Base-by-base conservation (phyloP, 2,329 filamentous ascomycete species). In the Zymoseptoria tritici region DNA sequence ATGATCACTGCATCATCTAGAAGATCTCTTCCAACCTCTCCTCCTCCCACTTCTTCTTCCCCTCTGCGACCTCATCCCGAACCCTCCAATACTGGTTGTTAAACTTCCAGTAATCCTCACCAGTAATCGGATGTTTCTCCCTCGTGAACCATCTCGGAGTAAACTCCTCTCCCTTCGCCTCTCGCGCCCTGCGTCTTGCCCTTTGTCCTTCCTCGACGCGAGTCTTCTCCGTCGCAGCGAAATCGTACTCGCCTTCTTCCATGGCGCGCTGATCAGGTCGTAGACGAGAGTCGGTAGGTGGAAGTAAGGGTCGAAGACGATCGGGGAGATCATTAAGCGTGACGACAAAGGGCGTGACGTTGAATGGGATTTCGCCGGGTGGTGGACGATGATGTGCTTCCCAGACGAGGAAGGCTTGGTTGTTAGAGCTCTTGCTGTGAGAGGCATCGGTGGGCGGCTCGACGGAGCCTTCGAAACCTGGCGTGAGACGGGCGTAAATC, bases 181-280 rank as follows among this genome's bases (percentile, higher is more conserved):
- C 93, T 22, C 92, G 81, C 60, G 81, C 78, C 57, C 89, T 79
- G 62, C 94, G 79, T 60, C 87, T 86, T 9, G 87, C 85, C 61
- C 94, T 82, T 79, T 99, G 94, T 64, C 87, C 91, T 78, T 97
- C 89, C 75, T 99, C 94, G 0, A 99, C 84, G 1, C 94, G 83
- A 70, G 93, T 94, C 83, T 99, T 99, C 79, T 99, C 94, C 4
- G 83, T 84, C 0, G 93, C 94, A 1, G 94, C 94, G 61, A 94
- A 81, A 70, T 97, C 93, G 71, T 99, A 99, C 75, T 92, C 85
- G n/a, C 93, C 94, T 62, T 97, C 92, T 74, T 99, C 94, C 94
- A 99, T 99, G 1, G 94, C 94, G 9, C 94, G 83, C 78, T 99
- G 94, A 74, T 99, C 94, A 0, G 94, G 93, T 29, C 94, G 83